Evolutionary conservation across 352 stramenopile genomes (phyloP).

Genomic region (Phytophthora ramorum): DNA sequence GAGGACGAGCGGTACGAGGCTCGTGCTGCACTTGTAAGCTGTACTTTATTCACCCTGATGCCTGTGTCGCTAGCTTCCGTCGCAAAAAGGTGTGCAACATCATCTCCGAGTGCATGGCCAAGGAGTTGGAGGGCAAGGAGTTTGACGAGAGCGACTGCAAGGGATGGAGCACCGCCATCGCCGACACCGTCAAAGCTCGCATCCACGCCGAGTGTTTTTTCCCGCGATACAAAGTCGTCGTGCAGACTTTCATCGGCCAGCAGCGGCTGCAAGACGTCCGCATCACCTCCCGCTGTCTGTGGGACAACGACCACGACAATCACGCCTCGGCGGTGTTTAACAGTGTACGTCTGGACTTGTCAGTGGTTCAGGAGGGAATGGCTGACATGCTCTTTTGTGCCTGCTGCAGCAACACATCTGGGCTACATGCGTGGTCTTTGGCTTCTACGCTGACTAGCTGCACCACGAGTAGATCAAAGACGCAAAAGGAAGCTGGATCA

Average conservation of each 20-base stretch:
- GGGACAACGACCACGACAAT: slow-evolving; percentile 95
- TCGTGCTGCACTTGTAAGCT: background rate
- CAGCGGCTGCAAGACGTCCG: slow-evolving; percentile 93
- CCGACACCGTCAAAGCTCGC: slow-evolving; percentile 67
- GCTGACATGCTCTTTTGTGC: background rate
- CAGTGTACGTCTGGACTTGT: slow-evolving; percentile 60
- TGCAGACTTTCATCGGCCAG: slow-evolving; percentile 95
- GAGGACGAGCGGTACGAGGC: slow-evolving; percentile 70
- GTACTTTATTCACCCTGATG: background rate
- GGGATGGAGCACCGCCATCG: slow-evolving; percentile 66
- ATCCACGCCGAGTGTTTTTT: slow-evolving; percentile 76
- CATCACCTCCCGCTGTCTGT: slow-evolving; percentile 94
- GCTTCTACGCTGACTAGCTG: slow-evolving; percentile 88
- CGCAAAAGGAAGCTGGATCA: background rate
- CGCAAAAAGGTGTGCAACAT: slow-evolving; percentile 79
- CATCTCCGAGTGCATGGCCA: slow-evolving; percentile 71
- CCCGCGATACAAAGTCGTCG: slow-evolving; percentile 94
- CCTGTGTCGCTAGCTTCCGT: slow-evolving; percentile 55
- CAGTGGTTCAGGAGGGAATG: background rate
- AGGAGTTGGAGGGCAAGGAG: slow-evolving; percentile 76
- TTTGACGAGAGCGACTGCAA: slow-evolving; percentile 80
- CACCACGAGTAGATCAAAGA: slow-evolving; percentile 17
- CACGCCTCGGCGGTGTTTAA: slow-evolving; percentile 90
- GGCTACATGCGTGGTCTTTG: slow-evolving; percentile 91
- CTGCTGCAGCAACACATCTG: slow-evolving; percentile 83